Evolutionary conservation across 208 protist species (phyloP).

Genomic region (Trypanosoma congolense): DNA sequence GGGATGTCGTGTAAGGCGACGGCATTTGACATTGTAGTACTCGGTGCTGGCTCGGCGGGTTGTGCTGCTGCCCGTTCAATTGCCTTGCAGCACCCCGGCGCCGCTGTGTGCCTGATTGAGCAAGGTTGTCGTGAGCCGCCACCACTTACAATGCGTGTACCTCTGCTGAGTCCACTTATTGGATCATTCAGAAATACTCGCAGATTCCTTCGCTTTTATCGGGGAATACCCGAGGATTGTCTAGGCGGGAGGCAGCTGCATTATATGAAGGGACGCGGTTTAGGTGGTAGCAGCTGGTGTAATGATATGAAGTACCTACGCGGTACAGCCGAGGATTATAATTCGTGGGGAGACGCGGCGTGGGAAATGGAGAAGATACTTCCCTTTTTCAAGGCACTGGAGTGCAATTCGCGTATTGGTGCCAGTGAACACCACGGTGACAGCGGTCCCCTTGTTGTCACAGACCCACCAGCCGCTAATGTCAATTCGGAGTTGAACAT

Average conservation of each 20-base stretch:
- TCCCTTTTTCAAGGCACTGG: constrained; percentile 39
- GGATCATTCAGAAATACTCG: constrained; percentile 19
- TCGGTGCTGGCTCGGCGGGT: constrained; percentile 67
- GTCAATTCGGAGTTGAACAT: constrained; percentile 61
- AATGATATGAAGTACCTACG: constrained; percentile 71
- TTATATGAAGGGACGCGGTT: constrained; percentile 37
- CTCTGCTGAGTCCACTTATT: constrained; percentile 53
- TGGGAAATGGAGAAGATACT: constrained; percentile 59
- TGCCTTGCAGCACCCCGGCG: constrained; percentile 37
- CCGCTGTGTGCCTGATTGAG: constrained; percentile 61
- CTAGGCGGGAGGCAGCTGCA: constrained; percentile 36
- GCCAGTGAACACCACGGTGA: constrained; percentile 27
- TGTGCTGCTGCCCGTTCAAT: constrained; percentile 54
- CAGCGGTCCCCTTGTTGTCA: constrained; percentile 34
- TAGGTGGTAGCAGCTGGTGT: constrained; percentile 54
- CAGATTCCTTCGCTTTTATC: constrained; percentile 26
- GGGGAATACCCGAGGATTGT: constrained; percentile 24
- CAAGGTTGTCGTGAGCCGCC: constrained; percentile 26
- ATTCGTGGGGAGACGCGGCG: constrained; percentile 28
- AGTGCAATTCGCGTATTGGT: constrained; percentile 38
- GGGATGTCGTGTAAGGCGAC: constrained; percentile 19
- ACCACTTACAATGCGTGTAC: constrained; percentile 38
- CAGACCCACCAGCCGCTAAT: constrained; percentile 46
- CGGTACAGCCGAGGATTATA: constrained; percentile 28
- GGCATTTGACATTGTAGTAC: constrained; percentile 61